Evolutionary conservation across 2,329 filamentous ascomycete genomes (phyloP), one percentile per base, ranked within the genome.

Genomic region (Claviceps sp.): DNA sequence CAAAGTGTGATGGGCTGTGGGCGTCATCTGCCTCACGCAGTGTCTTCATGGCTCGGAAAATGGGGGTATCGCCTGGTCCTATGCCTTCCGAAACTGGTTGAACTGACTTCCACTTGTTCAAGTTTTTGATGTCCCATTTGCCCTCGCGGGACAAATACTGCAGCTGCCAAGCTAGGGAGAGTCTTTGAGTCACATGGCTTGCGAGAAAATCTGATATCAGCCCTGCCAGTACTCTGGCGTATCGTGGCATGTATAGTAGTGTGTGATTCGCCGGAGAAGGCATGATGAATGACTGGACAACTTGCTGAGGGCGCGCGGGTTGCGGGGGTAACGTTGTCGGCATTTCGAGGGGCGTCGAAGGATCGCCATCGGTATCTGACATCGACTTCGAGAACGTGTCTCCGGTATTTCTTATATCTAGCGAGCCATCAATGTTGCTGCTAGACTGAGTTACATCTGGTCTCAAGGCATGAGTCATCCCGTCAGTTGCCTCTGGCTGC

Each of bases 41-140:
- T 0, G 93, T 97, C 68, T 97, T 96, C 77, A 96, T 85, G 2
- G 88, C 90, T 26, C 87, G 82, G 64, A 96, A 96, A 4, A 89
- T 73, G 14, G 80, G 80, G 0, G 56, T 56, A 39, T 54, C 62
- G 6, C 48, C 34, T 5, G 61, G 67, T 3, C 78, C 86, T 54
- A 97, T 93, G 3, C 84, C 82, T 1, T 78, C 75, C 0, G 87
- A 94, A 1, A 95, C 86, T 0, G 89, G 86, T 1, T 72, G 68
- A 1, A 94, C 85, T 17, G 80, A 81, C 65, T 87, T 79, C 91
- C 91, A 97, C 64, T 97, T 97, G 53, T 79, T 82, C 11, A 96
- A 75, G 61, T 97, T 97, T 70, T 97, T 97, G 58, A 97, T 88
- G 62, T 96, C 91, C 91, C 91, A 97, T 69, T 97, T 97, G 3